phyloP scores from a whole-genome alignment of 305 asterid genomes.

The Fraxinus greggii region DNA sequence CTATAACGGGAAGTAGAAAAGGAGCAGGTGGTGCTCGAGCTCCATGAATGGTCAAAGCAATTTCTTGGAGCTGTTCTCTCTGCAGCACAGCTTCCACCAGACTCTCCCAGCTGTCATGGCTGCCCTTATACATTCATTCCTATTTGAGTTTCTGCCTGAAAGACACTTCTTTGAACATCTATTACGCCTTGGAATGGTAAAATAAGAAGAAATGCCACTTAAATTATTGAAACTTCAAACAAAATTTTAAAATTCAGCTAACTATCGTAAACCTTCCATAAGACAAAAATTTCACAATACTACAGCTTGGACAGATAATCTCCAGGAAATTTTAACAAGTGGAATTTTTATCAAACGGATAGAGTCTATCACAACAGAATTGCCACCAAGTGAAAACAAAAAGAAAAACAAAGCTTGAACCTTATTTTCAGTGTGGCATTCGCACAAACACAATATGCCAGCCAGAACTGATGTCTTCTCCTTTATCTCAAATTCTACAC shows the following conservation, averaged over 20 bases:
- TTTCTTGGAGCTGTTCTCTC: slow-evolving; percentile 28
- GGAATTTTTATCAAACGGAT: not conserved
- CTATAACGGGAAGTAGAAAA: slow-evolving; percentile 19
- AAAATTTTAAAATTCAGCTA: too few relatives aligned
- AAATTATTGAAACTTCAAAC: not conserved
- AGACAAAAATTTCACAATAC: not conserved
- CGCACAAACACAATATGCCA: not conserved
- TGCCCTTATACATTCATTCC: not conserved
- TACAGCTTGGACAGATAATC: not conserved
- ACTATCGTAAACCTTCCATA: not conserved
- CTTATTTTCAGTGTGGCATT: too few relatives aligned
- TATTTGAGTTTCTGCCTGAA: not conserved
- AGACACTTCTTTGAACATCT: not conserved
- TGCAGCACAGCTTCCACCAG: slow-evolving; percentile 26
- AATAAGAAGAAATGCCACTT: not conserved
- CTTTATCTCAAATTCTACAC: not conserved
- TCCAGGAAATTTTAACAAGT: not conserved
- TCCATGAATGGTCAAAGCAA: slow-evolving; percentile 38
- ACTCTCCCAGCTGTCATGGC: slow-evolving; percentile 32
- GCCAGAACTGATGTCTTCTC: not conserved
- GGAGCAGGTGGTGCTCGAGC: slow-evolving; percentile 30
- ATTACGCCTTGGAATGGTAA: not conserved
- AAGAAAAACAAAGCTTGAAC: too few relatives aligned
- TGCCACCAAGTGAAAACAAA: too few relatives aligned
- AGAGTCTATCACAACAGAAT: not conserved